Evolutionary conservation across 441 rosid genomes (phyloP).

Genomic region (Oxalis stricta): DNA sequence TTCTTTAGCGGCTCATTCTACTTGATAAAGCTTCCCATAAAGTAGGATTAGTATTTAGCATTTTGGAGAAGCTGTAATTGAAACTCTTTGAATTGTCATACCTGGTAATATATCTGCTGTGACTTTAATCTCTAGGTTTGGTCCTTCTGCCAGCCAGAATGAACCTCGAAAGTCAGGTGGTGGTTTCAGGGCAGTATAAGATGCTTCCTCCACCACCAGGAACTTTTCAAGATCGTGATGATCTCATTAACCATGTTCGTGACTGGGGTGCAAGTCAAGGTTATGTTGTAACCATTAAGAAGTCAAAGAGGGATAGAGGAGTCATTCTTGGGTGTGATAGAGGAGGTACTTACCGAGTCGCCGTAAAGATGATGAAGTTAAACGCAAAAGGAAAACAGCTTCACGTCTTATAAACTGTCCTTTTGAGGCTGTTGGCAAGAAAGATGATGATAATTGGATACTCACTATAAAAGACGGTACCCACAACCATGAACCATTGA

Average conservation of each 20-base stretch:
- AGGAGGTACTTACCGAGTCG: slow-evolving; percentile 56
- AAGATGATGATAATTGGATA: slow-evolving; percentile 47
- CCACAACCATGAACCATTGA: slow-evolving; percentile 51
- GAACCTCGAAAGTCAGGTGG: slow-evolving; percentile 18
- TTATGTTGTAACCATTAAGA: slow-evolving; percentile 53
- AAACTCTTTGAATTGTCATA: too few species aligned
- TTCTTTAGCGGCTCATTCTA: too few species aligned
- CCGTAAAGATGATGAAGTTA: slow-evolving; percentile 36
- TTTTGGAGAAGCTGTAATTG: too few species aligned
- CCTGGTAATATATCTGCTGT: too few species aligned
- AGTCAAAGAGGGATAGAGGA: slow-evolving; percentile 44
- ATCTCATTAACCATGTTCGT: slow-evolving; percentile 39
- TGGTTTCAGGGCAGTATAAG: slow-evolving; percentile 9
- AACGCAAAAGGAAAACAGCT: slow-evolving; percentile 41
- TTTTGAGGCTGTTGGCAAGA: slow-evolving; percentile 48
- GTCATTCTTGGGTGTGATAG: slow-evolving; percentile 61
- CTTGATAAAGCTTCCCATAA: too few species aligned
- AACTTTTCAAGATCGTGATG: slow-evolving; percentile 40
- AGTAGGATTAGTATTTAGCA: too few species aligned
- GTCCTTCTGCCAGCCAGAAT: slow-evolving; percentile 6
- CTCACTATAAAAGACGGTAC: slow-evolving; percentile 37
- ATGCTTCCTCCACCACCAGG: slow-evolving; percentile 53
- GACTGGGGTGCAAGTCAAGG: slow-evolving; percentile 45
- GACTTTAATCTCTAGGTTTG: neutral
- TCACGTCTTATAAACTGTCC: slow-evolving; percentile 57